Base-by-base conservation (phyloP, 306 rosid genomes). In the Gastrolobium villosum region DNA sequence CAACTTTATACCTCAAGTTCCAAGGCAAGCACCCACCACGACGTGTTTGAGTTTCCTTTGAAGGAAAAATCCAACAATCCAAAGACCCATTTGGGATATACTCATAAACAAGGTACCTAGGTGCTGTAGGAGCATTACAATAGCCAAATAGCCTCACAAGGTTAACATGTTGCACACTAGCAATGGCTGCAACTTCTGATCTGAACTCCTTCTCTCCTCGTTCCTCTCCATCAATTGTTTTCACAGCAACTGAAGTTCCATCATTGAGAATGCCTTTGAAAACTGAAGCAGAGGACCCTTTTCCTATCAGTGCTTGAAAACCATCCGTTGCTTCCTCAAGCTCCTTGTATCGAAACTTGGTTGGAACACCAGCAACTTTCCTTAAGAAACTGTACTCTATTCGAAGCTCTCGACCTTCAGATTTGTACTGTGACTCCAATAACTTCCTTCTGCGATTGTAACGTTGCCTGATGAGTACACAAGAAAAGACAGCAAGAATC, bases 181-280 rank as follows among this genome's bases (percentile, higher is more conserved):
- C 98, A 39, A 95, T 95, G 60, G 97, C 99, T 10, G 99, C 86
- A 20, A 95, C 98, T 76, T 95, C 99, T 6, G 99, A 86, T 79
- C 86, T 83, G 76, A 95, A 92, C 57, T 90, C 98, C 53, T 75
- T 91, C 3, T 95, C 98, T 0, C 98, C 90, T 28, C 86, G 81
- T 15, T 86, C 91, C 5, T 91, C 94, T 4, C 87, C 89, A 5
- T 72, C 65, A 50, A 93, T 87, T 81, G 88, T 41, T 70, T 95
- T 95, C 62, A 92, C 98, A 0, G 99, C 99, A 15, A 95, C 93
- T 0, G 87, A 71, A 35, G 98, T 92, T 11, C 98, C 97, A 35
- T 95, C 97, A 3, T 8, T 83, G 10, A 95, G 92, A 57, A 89
- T 76, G 6, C 99, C 99, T 86, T 87, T 95, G 89, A 85, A 92